A percentile compares a stretch with the other conserved stretches of the same genome.
Evolutionary conservation across 352 stramenopile genomes (phyloP).

Genomic region (Pythium inflatum): DNA sequence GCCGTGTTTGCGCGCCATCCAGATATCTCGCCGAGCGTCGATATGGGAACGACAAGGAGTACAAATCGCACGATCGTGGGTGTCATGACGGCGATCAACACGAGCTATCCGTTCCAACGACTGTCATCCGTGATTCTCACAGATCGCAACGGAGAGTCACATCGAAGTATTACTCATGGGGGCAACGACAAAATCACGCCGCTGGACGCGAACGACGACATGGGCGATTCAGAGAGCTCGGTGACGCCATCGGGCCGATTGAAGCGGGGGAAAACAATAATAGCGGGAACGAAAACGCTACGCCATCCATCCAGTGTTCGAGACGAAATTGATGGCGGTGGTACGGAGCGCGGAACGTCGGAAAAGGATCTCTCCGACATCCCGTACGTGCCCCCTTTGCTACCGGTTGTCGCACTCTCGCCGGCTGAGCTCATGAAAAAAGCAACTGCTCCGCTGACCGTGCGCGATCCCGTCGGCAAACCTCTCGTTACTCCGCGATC

Average conservation of each 20-base stretch:
- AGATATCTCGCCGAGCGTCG: slow-evolving; percentile 53
- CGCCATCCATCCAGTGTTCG: slow-evolving; percentile 31
- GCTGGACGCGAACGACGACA: slow-evolving; percentile 27
- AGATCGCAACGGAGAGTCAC: slow-evolving; percentile 8
- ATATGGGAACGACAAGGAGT: slow-evolving; percentile 38
- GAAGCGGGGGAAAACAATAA: not conserved
- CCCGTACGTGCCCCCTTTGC: slow-evolving; percentile 1
- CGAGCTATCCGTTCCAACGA: slow-evolving; percentile 34
- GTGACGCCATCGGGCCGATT: not conserved
- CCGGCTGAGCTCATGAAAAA: slow-evolving; percentile 61
- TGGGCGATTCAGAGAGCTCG: slow-evolving; percentile 18
- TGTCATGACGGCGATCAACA: slow-evolving; percentile 29
- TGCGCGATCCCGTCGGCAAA: slow-evolving; percentile 19
- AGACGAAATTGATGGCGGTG: slow-evolving; percentile 13
- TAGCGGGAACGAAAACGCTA: not conserved
- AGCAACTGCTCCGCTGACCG: slow-evolving; percentile 36
- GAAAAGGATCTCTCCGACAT: slow-evolving; percentile 8
- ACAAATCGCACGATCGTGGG: slow-evolving; percentile 44
- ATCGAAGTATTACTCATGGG: not conserved
- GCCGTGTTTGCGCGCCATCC: slow-evolving; percentile 49
- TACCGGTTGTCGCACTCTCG: slow-evolving; percentile 48
- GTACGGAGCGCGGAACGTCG: not conserved
- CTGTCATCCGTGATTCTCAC: slow-evolving; percentile 32
- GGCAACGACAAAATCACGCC: slow-evolving; percentile 36
- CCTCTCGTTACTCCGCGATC: slow-evolving; percentile 41